Percentiles rank a stretch among this genome's conserved stretches.
Conservation (phyloP, 2,329 filamentous ascomycete species). For the Fusarium falciforme region DNA sequence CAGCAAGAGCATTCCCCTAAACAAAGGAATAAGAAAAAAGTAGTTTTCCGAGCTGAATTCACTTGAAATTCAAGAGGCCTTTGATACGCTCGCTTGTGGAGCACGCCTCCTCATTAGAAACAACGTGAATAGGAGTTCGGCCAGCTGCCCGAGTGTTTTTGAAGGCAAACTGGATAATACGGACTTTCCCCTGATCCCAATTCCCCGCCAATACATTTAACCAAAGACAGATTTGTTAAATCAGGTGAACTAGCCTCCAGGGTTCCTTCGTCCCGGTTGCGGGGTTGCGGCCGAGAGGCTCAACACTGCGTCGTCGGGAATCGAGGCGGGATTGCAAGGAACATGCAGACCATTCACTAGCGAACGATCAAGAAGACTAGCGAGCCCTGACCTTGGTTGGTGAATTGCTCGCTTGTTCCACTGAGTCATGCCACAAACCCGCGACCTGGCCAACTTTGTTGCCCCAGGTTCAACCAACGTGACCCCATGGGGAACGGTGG, state of each 20-base stretch:
- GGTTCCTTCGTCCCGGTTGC: neutral
- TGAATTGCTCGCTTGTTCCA: neutral
- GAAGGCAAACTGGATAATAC: neutral
- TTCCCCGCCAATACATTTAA: neutral
- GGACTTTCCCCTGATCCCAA: neutral
- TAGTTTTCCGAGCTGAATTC: neutral
- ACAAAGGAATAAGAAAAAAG: neutral
- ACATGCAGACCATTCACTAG: neutral
- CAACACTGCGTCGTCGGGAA: neutral
- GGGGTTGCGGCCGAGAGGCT: neutral
- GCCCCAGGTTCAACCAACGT: neutral
- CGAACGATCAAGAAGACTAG: neutral
- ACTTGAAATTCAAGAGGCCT: neutral
- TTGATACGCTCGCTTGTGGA: neutral
- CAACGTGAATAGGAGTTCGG: neutral
- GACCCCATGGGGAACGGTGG: neutral
- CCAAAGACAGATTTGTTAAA: neutral
- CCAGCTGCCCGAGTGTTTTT: neutral
- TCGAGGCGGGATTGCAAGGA: neutral
- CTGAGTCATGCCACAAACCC: neutral
- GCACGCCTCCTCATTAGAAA: neutral
- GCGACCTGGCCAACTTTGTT: neutral
- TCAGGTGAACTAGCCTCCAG: neutral
- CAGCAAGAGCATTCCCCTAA: neutral
- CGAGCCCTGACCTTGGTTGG: neutral